phyloP scores from a whole-genome alignment of 1,284 basidiomycete genomes.

The Sporisorium scitamineum region DNA sequence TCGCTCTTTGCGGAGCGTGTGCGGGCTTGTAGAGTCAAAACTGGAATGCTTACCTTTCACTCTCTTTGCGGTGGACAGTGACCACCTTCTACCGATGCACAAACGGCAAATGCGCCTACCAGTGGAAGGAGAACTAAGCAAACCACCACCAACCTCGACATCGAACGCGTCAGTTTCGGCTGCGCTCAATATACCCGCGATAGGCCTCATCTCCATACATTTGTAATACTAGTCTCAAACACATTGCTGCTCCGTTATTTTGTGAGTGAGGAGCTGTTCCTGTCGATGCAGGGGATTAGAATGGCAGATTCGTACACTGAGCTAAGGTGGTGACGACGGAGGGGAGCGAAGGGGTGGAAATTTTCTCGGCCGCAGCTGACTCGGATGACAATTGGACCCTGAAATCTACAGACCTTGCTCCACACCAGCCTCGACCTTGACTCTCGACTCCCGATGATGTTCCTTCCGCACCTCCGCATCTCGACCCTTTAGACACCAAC shows the following conservation, averaged over 20 bases:
- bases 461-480: no score
- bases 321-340: not conserved
- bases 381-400: not conserved
- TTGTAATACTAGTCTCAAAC: not conserved
- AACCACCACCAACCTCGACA: not conserved
- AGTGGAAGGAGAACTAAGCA: conserved; percentile 62
- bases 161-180: not conserved
- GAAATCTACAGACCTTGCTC: not conserved
- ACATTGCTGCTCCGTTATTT: not conserved
- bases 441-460: not conserved
- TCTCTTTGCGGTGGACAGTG: conserved; percentile 41
- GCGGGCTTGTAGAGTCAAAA: not conserved
- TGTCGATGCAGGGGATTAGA: no score
- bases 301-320: not conserved
- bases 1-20: no score
- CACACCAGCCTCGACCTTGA: not conserved
- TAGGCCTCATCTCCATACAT: not conserved
- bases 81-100: conserved; percentile 68
- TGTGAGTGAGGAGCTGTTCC: not conserved
- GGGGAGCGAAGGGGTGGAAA: no score
- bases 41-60: not conserved
- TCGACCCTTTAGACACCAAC: no score
- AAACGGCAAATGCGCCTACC: conserved; percentile 55
- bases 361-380: not conserved
- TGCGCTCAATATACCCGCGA: conserved; percentile 3